These are phyloP conservation scores for Phymatotrichopsis omnivora DNA, from an alignment of 2,329 filamentous ascomycete genomes.

Conservation along the genomic window DNA sequence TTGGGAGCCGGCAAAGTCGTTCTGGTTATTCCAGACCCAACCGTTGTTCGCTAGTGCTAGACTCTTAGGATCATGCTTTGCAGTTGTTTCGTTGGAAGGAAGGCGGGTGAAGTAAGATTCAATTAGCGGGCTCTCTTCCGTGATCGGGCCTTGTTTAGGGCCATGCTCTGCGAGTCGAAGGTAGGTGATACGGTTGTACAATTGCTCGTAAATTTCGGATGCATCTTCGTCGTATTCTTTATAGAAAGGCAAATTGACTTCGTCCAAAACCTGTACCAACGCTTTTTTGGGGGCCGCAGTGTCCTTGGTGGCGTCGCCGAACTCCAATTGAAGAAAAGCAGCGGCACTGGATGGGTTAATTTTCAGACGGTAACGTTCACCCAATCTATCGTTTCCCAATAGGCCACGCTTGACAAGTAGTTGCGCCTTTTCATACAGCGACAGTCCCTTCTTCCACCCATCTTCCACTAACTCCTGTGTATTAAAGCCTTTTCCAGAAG, in stretches of 20 bases:
- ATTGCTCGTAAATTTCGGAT: constrained; percentile 73
- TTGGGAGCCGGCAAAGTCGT: constrained; percentile 82
- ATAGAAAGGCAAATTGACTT: constrained; percentile 80
- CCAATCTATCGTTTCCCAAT: constrained; percentile 59
- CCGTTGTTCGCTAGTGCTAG: constrained; percentile 88
- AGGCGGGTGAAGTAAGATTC: constrained; percentile 93
- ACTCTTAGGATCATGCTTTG: constrained; percentile 63
- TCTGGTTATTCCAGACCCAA: constrained; percentile 96
- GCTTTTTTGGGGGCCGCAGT: constrained; percentile 45
- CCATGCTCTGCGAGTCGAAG: constrained; percentile 85
- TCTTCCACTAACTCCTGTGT: constrained; percentile 39
- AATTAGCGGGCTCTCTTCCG: constrained; percentile 66
- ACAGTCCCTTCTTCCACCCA: constrained; percentile 40
- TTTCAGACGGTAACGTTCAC: constrained; percentile 64
- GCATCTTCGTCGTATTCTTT: constrained; percentile 81
- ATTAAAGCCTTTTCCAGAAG: constrained; percentile 47
- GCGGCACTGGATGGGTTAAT: constrained; percentile 62
- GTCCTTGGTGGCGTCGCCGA: constrained; percentile 47
- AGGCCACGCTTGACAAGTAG: constrained; percentile 62
- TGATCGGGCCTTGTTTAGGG: constrained; percentile 73
- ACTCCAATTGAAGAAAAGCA: constrained; percentile 54
- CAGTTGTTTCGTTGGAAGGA: constrained; percentile 65
- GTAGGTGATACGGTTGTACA: constrained; percentile 93
- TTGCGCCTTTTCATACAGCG: constrained; percentile 45
- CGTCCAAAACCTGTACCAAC: constrained; percentile 58